These are phyloP conservation scores for Cicer cuneatum DNA, from an alignment of 306 rosid genomes.

Conservation along the genomic window DNA sequence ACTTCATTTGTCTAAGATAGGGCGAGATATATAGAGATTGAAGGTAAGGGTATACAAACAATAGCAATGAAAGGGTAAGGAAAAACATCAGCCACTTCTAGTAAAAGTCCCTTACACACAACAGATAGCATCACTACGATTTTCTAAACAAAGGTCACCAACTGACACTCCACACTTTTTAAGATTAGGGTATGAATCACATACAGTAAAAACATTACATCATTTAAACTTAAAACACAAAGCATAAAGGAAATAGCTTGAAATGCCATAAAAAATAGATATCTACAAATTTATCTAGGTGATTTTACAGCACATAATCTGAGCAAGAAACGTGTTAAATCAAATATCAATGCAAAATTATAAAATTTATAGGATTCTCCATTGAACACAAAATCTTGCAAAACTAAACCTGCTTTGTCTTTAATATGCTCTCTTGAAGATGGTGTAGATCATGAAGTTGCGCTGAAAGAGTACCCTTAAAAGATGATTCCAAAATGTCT, in stretches of 20 bases:
- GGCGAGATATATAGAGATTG: slow-evolving; percentile 27
- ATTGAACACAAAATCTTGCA: slow-evolving; percentile 35
- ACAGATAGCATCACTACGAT: slow-evolving; percentile 6
- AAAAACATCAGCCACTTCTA: slow-evolving; percentile 23
- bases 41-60: slow-evolving; percentile 20
- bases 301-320: slow-evolving; percentile 23
- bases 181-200: slow-evolving; percentile 6
- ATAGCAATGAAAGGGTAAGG: slow-evolving; percentile 27
- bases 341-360: slow-evolving; percentile 17
- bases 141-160: slow-evolving; percentile 3
- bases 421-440: slow-evolving; percentile 84
- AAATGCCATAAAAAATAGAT: slow-evolving; percentile 5
- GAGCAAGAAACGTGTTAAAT: slow-evolving; percentile 25
- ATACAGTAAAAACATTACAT: slow-evolving; percentile 10
- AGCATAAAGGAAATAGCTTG: background rate
- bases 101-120: slow-evolving; percentile 1
- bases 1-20: slow-evolving; percentile 24
- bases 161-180: slow-evolving; percentile 15
- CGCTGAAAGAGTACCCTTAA: slow-evolving; percentile 83
- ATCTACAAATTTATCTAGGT: slow-evolving; percentile 16
- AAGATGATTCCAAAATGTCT: slow-evolving; percentile 86
- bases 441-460: slow-evolving; percentile 79
- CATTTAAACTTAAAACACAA: slow-evolving; percentile 12
- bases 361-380: slow-evolving; percentile 23
- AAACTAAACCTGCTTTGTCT: slow-evolving; percentile 84